Evolutionary conservation across 345 rosid species (phyloP).

Genomic region (Citrus sp.): DNA sequence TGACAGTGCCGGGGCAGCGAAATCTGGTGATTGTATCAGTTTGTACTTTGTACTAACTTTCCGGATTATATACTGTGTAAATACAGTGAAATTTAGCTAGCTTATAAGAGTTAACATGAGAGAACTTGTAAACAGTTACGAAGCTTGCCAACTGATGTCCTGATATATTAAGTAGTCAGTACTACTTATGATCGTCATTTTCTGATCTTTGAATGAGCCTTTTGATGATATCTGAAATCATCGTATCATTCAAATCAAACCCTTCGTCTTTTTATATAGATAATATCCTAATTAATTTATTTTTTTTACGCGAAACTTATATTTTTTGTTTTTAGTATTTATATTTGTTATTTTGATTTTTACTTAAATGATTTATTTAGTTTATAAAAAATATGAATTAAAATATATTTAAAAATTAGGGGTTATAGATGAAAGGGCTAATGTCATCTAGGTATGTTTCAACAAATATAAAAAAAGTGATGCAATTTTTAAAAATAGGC

Average conservation of each 20-base stretch:
- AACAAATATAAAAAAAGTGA: no score
- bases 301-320: no score
- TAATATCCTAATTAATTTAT: no score
- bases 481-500: no score
- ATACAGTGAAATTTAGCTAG: constrained; percentile 5
- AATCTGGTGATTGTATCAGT: not conserved
- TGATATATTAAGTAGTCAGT: not conserved
- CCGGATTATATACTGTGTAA: not conserved
- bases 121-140: not conserved
- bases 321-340: no score
- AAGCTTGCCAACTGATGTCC: not conserved
- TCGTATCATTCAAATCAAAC: not conserved
- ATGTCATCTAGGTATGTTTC: no score
- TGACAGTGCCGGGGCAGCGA: not conserved
- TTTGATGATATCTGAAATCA: not conserved
- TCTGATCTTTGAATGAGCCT: not conserved
- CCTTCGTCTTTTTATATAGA: not conserved
- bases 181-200: not conserved
- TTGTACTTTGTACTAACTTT: not conserved
- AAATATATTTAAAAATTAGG: no score
- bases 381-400: no score
- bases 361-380: no score
- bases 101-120: not conserved
- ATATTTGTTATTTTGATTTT: no score
- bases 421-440: no score